phyloP scores from a whole-genome alignment of 2,329 filamentous ascomycete genomes.

The Talaromyces sp. region DNA sequence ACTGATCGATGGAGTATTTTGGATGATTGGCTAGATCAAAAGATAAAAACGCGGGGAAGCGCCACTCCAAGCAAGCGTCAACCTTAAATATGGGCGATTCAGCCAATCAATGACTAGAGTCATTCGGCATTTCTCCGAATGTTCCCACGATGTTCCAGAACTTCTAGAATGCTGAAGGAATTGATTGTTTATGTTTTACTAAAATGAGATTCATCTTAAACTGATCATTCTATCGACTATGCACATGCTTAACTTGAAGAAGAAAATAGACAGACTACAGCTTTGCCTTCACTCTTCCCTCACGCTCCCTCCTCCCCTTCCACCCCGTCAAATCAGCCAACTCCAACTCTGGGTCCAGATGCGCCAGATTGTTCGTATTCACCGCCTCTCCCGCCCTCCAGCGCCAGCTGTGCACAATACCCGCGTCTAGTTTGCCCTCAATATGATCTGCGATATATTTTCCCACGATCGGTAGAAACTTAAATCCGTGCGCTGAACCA shows the following conservation, averaged over 20 bases:
- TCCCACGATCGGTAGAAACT: conserved; percentile 62
- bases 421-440: conserved; percentile 26
- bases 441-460: conserved; percentile 48
- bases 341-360: conserved; percentile 26
- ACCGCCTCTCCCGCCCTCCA: conserved; percentile 18
- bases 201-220: no score
- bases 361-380: conserved; percentile 23
- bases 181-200: no score
- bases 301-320: conserved; percentile 21
- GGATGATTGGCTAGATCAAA: not conserved
- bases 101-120: not conserved
- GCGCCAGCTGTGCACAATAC: conserved; percentile 11
- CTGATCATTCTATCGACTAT: no score
- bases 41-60: not conserved
- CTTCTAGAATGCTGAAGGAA: not conserved
- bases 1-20: accelerated
- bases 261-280: not conserved
- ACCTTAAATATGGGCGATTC: not conserved
- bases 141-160: not conserved
- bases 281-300: conserved; percentile 9
- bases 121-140: not conserved
- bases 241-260: not conserved
- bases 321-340: conserved; percentile 23
- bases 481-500: conserved; percentile 64
- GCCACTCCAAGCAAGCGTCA: not conserved